Evolutionary conservation across 345 rosid genomes (phyloP).

Genomic region (Erodium maritimum): DNA sequence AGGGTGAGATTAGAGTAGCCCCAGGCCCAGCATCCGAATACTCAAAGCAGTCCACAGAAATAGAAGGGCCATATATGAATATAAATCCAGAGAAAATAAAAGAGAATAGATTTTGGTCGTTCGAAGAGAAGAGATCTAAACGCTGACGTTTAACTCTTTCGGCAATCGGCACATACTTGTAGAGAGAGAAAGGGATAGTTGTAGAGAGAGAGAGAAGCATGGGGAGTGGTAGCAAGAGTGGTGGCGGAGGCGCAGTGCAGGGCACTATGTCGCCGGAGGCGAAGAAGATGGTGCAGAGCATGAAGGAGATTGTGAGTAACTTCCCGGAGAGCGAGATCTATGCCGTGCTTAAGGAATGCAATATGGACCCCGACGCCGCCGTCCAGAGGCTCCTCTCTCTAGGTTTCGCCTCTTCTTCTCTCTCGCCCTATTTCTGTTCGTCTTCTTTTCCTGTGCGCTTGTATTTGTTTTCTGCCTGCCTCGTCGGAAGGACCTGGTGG

Average conservation of each 20-base stretch:
- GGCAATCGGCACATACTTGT: too few species aligned
- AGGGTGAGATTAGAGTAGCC: background rate
- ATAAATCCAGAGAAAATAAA: too few species aligned
- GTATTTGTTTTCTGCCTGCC: background rate
- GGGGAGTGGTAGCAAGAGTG: slow-evolving; percentile 22
- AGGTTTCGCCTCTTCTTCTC: slow-evolving; percentile 22
- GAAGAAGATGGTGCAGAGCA: slow-evolving; percentile 25
- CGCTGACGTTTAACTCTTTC: background rate
- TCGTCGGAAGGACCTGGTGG: background rate
- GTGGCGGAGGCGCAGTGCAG: slow-evolving; percentile 10
- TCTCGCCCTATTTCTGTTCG: too few species aligned
- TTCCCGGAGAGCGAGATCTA: slow-evolving; percentile 38
- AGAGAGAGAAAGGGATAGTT: too few species aligned
- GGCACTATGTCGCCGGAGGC: slow-evolving; percentile 17
- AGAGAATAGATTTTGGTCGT: background rate
- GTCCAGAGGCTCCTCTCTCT: slow-evolving; percentile 39
- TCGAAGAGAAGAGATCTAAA: background rate
- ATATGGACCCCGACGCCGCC: slow-evolving; percentile 46
- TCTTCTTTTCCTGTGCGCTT: background rate
- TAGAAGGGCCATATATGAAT: background rate
- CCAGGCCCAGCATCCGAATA: too few species aligned
- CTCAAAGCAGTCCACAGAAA: background rate
- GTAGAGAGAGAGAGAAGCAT: slow-evolving; percentile 1
- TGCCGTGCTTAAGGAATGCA: slow-evolving; percentile 31
- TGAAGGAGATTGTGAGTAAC: slow-evolving; percentile 29